A percentile compares a stretch with the other conserved stretches of the same genome.
These are phyloP conservation scores for Lentinus polychrous DNA, from an alignment of 1,284 basidiomycete genomes.

Conservation along the genomic window DNA sequence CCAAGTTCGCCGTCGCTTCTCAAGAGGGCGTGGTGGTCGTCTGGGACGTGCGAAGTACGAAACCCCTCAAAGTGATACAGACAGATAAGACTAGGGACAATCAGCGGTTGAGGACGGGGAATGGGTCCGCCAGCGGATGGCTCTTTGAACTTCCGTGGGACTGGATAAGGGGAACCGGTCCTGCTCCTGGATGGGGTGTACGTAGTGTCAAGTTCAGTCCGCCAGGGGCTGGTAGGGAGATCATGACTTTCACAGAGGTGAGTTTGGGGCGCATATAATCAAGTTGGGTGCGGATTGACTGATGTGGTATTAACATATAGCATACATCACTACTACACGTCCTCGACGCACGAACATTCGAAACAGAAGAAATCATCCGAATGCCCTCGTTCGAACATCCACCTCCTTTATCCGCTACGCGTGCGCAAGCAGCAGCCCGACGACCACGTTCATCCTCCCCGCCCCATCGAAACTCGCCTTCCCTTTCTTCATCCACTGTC, in stretches of 20 bases:
- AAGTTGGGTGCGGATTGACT: conserved; percentile 5
- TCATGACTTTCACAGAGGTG: conserved; percentile 83
- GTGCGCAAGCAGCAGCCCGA: conserved; percentile 12
- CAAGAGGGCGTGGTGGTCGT: conserved; percentile 81
- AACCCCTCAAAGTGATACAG: conserved; percentile 61
- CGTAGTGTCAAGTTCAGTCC: conserved; percentile 73
- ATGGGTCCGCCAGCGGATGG: conserved; percentile 43
- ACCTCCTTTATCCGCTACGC: conserved; percentile 11
- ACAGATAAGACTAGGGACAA: conserved; percentile 37
- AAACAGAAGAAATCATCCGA: conserved; percentile 61
- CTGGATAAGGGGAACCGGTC: conserved; percentile 45
- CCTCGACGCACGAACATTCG: conserved; percentile 76
- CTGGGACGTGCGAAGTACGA: conserved; percentile 71
- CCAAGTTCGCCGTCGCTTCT: conserved; percentile 79
- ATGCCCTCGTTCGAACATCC: conserved; percentile 40
- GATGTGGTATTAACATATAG: conserved; percentile 27
- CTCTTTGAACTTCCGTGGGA: conserved; percentile 59
- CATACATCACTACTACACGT: conserved; percentile 72
- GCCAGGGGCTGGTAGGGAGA: conserved; percentile 45
- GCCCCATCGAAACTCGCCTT: conserved; percentile 13
- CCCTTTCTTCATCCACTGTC: conserved; percentile 9
- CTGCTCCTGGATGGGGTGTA: conserved; percentile 71
- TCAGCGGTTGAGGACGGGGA: conserved; percentile 23
- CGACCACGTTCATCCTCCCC: conserved; percentile 23
- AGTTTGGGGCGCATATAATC: conserved; percentile 13